Percentiles rank a stretch among this genome's conserved stretches.
phyloP scores from a whole-genome alignment of 768 basidiomycete genomes.

The Megacollybia marginata region DNA sequence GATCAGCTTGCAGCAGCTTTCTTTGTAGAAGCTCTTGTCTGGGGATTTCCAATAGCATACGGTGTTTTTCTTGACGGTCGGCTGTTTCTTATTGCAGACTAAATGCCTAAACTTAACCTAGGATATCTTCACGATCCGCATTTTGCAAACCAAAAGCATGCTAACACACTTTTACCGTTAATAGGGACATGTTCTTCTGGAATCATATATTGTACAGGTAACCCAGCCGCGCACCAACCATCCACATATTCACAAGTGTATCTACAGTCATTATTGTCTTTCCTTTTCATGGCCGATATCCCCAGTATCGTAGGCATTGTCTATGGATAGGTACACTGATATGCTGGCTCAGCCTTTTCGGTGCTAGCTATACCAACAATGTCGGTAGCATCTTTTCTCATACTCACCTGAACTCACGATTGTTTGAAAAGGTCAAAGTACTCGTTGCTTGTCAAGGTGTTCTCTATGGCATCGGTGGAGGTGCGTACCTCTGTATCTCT shows the following conservation, averaged over 20 bases:
- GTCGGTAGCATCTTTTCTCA: conserved; percentile 4
- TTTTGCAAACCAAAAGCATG: conserved; percentile 13
- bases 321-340: conserved; percentile 16
- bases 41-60: conserved; percentile 21
- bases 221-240: background rate
- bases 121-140: conserved; percentile 17
- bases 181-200: conserved; percentile 21
- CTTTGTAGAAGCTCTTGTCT: conserved; percentile 18
- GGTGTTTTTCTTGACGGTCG: conserved; percentile 21
- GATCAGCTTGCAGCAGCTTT: conserved; percentile 18
- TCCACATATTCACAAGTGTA: background rate
- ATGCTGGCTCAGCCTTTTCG: conserved; percentile 18
- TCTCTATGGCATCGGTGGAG: conserved; percentile 23
- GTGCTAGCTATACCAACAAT: conserved; percentile 17
- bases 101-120: background rate
- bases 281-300: conserved; percentile 15
- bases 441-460: conserved; percentile 21
- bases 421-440: conserved; percentile 10
- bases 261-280: conserved; percentile 15
- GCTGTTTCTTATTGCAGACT: background rate
- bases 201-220: conserved; percentile 23
- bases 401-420: background rate
- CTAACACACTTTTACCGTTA: conserved; percentile 18
- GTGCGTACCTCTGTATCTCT: background rate
- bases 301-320: conserved; percentile 11